Conservation (phyloP, 2,329 filamentous ascomycete genomes). For the Cercospora zeina region DNA sequence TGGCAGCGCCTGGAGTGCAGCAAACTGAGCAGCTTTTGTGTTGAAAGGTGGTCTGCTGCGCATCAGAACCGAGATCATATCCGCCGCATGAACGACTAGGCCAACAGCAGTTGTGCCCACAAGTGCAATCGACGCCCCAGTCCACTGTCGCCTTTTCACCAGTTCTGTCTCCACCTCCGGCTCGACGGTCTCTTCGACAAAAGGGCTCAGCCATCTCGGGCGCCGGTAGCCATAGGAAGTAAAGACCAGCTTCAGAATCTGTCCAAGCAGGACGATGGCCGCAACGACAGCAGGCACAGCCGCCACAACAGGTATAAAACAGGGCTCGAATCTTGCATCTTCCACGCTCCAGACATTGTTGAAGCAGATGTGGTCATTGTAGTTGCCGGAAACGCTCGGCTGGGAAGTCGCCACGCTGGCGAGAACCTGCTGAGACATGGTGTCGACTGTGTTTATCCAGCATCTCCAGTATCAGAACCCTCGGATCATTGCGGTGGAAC, state of each 20-base stretch:
- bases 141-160: constrained; percentile 39
- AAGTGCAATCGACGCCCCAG: constrained; percentile 25
- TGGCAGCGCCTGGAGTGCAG: constrained; percentile 26
- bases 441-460: neutral
- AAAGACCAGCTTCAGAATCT: constrained; percentile 38
- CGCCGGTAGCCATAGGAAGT: constrained; percentile 34
- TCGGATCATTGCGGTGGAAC: neutral
- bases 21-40: neutral
- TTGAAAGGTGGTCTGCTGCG: neutral
- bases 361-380: constrained; percentile 29
- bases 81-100: constrained; percentile 27
- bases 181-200: constrained; percentile 49
- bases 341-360: constrained; percentile 38
- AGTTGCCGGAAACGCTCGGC: neutral
- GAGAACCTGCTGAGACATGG: constrained; percentile 12
- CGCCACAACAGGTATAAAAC: constrained; percentile 46
- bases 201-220: constrained; percentile 55
- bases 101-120: constrained; percentile 25
- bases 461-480: neutral
- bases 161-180: constrained; percentile 32
- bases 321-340: constrained; percentile 45
- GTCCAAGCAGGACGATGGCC: constrained; percentile 42
- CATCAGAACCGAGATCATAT: constrained; percentile 4
- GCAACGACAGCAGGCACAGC: constrained; percentile 43
- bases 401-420: neutral